A percentile compares a stretch with the other conserved stretches of the same genome.
Conservation (phyloP, 192 early-diverging fungal species). For the Chytriomyces confervae region DNA sequence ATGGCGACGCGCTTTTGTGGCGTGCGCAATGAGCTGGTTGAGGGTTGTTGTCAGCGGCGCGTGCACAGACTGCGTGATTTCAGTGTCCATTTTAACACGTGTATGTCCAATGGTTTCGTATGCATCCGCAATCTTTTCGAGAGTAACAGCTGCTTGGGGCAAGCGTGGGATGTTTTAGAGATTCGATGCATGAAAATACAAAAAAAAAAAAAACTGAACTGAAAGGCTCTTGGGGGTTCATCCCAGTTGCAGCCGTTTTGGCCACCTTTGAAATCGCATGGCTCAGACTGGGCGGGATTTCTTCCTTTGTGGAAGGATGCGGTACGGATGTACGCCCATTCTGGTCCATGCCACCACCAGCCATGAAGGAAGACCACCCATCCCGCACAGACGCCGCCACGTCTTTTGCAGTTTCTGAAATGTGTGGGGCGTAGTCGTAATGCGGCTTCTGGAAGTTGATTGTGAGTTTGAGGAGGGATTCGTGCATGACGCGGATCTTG, state of each 20-base stretch:
- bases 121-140: slow-evolving; percentile 84
- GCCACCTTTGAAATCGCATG: slow-evolving; percentile 81
- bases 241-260: slow-evolving; percentile 64
- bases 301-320: slow-evolving; percentile 20
- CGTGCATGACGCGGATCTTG: slow-evolving; percentile 71
- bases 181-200: background rate
- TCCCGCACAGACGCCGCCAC: slow-evolving; percentile 72
- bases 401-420: slow-evolving; percentile 74
- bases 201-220: slow-evolving; percentile 39
- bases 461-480: slow-evolving; percentile 73
- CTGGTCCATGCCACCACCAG: slow-evolving; percentile 24
- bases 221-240: slow-evolving; percentile 84
- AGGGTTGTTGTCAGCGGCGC: slow-evolving; percentile 75
- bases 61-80: slow-evolving; percentile 75
- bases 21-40: slow-evolving; percentile 76
- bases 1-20: slow-evolving; percentile 82
- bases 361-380: slow-evolving; percentile 49
- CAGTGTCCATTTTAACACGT: slow-evolving; percentile 70
- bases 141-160: slow-evolving; percentile 64
- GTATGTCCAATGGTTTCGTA: slow-evolving; percentile 86
- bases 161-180: background rate
- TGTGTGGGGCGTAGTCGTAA: slow-evolving; percentile 76
- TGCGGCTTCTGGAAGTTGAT: slow-evolving; percentile 75
- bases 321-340: too few species aligned
- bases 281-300: slow-evolving; percentile 55